Evolutionary conservation across 73 alveolate species (phyloP).

Genomic region (Paramecium tetraurelia): DNA sequence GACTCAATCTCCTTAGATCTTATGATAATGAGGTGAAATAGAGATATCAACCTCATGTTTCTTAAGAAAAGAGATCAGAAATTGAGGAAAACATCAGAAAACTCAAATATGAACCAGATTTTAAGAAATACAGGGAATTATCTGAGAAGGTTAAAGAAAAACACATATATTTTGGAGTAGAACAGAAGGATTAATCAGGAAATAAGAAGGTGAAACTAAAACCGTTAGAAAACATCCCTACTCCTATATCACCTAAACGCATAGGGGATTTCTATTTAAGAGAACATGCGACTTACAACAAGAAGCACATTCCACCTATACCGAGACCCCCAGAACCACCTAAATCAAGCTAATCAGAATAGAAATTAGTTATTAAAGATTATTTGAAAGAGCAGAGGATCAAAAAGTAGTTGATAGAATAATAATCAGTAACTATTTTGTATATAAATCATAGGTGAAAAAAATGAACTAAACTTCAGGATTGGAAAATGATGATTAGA

Average conservation of each 20-base stretch:
- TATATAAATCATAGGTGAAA: not conserved
- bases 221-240: constrained; percentile 4
- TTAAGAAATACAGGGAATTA: constrained; percentile 38
- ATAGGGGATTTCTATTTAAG: constrained; percentile 46
- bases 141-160: not conserved
- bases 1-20: not conserved
- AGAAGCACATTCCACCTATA: not conserved
- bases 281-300: constrained; percentile 2
- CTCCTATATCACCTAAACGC: constrained; percentile 48
- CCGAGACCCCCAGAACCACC: constrained; percentile 46
- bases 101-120: constrained; percentile 51
- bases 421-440: not conserved
- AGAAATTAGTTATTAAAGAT: not conserved
- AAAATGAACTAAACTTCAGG: not conserved
- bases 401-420: not conserved
- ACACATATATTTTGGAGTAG: not conserved
- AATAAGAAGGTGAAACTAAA: not conserved
- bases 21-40: not conserved
- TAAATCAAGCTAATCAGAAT: not conserved
- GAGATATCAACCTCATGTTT: not conserved
- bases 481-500: constrained; percentile 7
- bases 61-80: constrained; percentile 15
- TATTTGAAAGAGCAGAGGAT: not conserved
- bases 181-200: not conserved
- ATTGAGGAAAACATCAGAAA: constrained; percentile 1